These are phyloP conservation scores for Prunus mongolica DNA, from an alignment of 306 rosid species.

Conservation along the genomic window DNA sequence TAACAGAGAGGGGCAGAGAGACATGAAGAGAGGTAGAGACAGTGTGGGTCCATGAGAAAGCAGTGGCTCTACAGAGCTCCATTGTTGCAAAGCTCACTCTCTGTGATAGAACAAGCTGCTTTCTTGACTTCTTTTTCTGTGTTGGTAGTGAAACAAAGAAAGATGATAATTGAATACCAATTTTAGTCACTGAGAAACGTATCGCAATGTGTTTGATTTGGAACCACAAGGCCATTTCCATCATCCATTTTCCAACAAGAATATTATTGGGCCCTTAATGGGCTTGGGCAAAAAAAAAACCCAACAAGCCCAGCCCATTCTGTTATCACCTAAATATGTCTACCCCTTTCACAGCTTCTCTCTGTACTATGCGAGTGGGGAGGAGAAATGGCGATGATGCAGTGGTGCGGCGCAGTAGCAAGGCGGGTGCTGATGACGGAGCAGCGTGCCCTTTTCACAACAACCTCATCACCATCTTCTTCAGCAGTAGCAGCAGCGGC, in stretches of 20 bases:
- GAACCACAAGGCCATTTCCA: conserved; percentile 61
- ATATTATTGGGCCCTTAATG: not conserved
- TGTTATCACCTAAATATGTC: not conserved
- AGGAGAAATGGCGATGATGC: conserved; percentile 49
- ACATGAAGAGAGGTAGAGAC: conserved; percentile 47
- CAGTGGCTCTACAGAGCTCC: conserved; percentile 48
- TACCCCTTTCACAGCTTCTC: not conserved
- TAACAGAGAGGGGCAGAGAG: conserved; percentile 48
- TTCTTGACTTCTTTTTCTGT: not conserved
- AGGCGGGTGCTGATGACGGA: conserved; percentile 43
- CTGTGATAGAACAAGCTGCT: not conserved
- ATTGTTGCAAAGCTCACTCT: conserved; percentile 11
- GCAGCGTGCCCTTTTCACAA: conserved; percentile 17
- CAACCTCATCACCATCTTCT: not conserved
- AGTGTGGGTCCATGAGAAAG: conserved; percentile 58
- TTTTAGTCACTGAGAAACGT: not conserved
- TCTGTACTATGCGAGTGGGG: not conserved
- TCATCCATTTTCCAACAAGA: conserved; percentile 21
- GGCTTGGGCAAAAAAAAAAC: not conserved
- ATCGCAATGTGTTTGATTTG: conserved; percentile 25
- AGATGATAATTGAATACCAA: not conserved
- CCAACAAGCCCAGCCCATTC: not conserved
- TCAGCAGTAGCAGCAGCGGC: not conserved
- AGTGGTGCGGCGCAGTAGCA: conserved; percentile 52
- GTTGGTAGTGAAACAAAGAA: not conserved